Conservation (phyloP, 164 flowering plant species). For the Umbellularia californica region DNA sequence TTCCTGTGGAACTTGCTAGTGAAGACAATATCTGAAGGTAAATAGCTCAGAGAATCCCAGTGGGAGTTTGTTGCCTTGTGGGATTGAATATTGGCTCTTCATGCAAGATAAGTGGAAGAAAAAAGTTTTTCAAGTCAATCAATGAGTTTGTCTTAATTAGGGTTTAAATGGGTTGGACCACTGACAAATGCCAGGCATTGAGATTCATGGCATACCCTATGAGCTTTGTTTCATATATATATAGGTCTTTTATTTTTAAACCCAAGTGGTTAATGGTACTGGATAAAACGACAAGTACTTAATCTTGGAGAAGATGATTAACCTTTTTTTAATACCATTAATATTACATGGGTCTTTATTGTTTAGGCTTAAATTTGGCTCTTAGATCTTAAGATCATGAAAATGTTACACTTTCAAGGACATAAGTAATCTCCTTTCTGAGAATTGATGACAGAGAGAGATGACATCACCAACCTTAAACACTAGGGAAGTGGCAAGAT, state of each 20-base stretch:
- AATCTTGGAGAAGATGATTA: not conserved
- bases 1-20: constrained; percentile 7
- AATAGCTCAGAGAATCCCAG: constrained; percentile 32
- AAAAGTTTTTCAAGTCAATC: too few relatives aligned
- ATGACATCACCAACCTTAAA: constrained; percentile 11
- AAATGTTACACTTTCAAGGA: not conserved
- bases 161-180: not conserved
- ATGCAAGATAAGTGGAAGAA: constrained; percentile 39
- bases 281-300: not conserved
- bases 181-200: not conserved
- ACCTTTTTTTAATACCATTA: not conserved
- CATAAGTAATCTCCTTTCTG: not conserved
- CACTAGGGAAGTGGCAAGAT: constrained; percentile 5
- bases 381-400: not conserved
- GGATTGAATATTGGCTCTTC: constrained; percentile 11
- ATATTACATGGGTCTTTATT: not conserved
- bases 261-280: too few relatives aligned
- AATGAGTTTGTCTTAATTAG: not conserved
- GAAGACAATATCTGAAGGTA: constrained; percentile 6
- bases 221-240: not conserved
- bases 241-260: not conserved
- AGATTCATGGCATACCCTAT: not conserved
- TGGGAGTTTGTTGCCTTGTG: constrained; percentile 30
- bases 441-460: constrained; percentile 4
- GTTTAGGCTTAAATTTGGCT: not conserved